Evolutionary conservation across 495 filamentous ascomycete genomes (phyloP).

Genomic region (Podospora sp.): DNA sequence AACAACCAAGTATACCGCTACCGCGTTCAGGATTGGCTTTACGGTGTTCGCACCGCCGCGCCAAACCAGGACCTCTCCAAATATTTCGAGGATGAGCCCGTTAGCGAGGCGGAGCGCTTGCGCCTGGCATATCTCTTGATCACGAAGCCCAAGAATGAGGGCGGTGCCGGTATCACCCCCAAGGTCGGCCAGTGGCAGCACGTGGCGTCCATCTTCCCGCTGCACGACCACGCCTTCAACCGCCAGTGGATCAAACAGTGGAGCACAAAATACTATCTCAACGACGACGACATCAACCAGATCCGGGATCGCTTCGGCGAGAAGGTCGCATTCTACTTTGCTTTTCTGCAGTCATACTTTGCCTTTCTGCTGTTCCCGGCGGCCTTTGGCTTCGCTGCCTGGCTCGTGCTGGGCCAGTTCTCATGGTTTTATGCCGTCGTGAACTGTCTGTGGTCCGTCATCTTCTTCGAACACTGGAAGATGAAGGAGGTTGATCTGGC

Average conservation of each 20-base stretch:
- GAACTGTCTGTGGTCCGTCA: constrained; percentile 82
- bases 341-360: constrained; percentile 93
- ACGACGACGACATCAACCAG: constrained; percentile 72
- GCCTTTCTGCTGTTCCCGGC: constrained; percentile 83
- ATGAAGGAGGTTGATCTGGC: constrained; percentile 88
- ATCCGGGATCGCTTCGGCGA: constrained; percentile 92
- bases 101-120: constrained; percentile 86
- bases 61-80: constrained; percentile 73
- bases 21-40: constrained; percentile 94
- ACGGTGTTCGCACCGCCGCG: constrained; percentile 78
- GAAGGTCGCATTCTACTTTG: constrained; percentile 94
- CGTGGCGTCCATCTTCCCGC: constrained; percentile 80
- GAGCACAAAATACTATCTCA: constrained; percentile 79
- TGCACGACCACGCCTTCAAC: constrained; percentile 89
- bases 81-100: constrained; percentile 64
- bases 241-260: constrained; percentile 87
- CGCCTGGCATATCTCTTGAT: constrained; percentile 86
- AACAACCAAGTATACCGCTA: constrained; percentile 64
- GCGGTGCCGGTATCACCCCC: constrained; percentile 87
- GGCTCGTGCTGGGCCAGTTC: constrained; percentile 81
- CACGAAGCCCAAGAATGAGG: constrained; percentile 75
- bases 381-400: constrained; percentile 76
- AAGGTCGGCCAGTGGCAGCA: constrained; percentile 81
- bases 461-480: constrained; percentile 98
- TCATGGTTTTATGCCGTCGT: constrained; percentile 81